Evolutionary conservation across 306 rosid genomes (phyloP).

Genomic region (Citrullus colocynthis): DNA sequence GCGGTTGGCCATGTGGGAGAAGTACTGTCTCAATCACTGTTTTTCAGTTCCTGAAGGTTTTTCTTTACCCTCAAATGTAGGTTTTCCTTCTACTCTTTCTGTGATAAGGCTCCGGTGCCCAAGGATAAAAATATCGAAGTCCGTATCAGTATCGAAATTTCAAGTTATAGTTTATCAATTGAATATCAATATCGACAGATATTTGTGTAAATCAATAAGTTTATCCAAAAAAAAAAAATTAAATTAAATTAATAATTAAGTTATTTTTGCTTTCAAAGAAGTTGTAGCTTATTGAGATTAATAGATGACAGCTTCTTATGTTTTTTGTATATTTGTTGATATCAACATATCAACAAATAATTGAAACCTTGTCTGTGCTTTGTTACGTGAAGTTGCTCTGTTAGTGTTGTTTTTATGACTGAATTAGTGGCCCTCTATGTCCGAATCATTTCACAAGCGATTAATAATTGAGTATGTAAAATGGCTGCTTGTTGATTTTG

Average conservation of each 20-base stretch:
- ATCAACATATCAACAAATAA: no score
- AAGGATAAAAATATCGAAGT: no score
- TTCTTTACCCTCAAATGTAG: constrained; percentile 38
- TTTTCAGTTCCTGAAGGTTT: constrained; percentile 64
- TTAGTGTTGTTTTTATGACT: not conserved
- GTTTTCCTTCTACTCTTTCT: constrained; percentile 8
- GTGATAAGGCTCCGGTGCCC: not conserved
- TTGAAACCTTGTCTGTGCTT: not conserved
- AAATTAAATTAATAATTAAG: no score
- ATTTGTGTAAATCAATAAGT: no score
- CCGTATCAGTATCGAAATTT: not conserved
- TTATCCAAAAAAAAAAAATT: no score
- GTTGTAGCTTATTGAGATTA: not conserved
- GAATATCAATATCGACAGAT: no score
- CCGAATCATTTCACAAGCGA: not conserved
- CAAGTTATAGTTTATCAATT: no score
- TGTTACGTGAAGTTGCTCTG: not conserved
- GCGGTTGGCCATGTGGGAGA: constrained; percentile 66
- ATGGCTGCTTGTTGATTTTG: not conserved
- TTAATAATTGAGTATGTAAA: not conserved
- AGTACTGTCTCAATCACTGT: constrained; percentile 50
- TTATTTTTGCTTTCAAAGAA: not conserved
- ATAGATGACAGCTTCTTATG: not conserved
- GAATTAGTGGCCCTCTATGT: not conserved
- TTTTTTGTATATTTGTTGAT: no score